Evolutionary conservation across 768 basidiomycete species (phyloP).

Genomic region (Hygrophoropsis aurantiaca): DNA sequence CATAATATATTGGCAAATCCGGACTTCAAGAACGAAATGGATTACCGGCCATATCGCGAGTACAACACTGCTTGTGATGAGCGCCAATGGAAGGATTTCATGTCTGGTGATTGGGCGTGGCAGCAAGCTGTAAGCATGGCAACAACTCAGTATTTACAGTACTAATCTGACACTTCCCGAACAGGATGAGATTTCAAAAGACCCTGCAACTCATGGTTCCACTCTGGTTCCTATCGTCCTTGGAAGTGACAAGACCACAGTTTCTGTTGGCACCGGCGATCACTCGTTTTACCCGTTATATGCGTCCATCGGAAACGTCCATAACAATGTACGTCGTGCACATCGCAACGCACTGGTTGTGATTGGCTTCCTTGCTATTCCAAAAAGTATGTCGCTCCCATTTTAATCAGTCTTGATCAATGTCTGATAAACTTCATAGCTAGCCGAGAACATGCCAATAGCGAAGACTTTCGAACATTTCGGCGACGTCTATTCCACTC

Average conservation of each 20-base stretch:
- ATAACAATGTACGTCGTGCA: slow-evolving; percentile 3
- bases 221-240: slow-evolving; percentile 15
- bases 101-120: slow-evolving; percentile 32
- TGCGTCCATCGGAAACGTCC: slow-evolving; percentile 2
- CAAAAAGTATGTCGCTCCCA: slow-evolving; percentile 24
- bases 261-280: slow-evolving; percentile 14
- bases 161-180: no score
- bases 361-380: slow-evolving; percentile 18
- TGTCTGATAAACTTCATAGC: background rate
- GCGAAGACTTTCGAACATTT: slow-evolving; percentile 24
- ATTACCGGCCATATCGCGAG: slow-evolving; percentile 17
- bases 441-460: slow-evolving; percentile 8
- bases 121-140: slow-evolving; percentile 16
- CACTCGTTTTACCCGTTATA: slow-evolving; percentile 1
- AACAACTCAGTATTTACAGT: no score
- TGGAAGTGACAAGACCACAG: slow-evolving; percentile 23
- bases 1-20: slow-evolving; percentile 19
- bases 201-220: slow-evolving; percentile 8
- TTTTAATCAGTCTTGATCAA: no score
- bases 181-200: background rate
- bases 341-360: slow-evolving; percentile 8
- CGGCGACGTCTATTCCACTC: slow-evolving; percentile 28
- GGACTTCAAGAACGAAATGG: slow-evolving; percentile 15
- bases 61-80: background rate
- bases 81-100: slow-evolving; percentile 12